Base-by-base conservation (phyloP, 352 stramenopile genomes). In the Pythium phragmiticola region DNA sequence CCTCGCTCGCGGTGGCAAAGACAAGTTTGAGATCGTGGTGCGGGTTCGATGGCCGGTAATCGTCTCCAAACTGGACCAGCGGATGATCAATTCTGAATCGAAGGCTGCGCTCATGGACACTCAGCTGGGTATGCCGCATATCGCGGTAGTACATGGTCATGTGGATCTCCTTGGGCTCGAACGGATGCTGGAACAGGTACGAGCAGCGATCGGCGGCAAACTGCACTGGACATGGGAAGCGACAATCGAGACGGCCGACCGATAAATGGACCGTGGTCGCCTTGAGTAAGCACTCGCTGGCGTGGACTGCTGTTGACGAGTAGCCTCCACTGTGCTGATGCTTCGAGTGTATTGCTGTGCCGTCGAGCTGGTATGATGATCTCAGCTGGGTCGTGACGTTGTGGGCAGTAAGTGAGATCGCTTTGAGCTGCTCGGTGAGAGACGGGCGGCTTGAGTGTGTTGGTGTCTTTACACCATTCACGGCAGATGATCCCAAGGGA, bases 71-170 rank as follows among this genome's bases (percentile, higher is more conserved):
- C 23, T 91, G 78, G 23, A 80, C 67, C 13, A 91, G 65, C 6
- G 65, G 54, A 45, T 59, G 66, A 13, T 66, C 62, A 39, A 88
- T 57, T 2, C 76, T 70, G 56, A 91, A 91, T 6, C 68, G 68
- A 52, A 89, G 78, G 50, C 66, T 73, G 26, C 70, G 62, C 17
- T 87, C 78, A 45, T 63, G 52, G 9, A 73, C 26, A n/a, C 61
- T 69, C n/a, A 88, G 48, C 51, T 70, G 73, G 3, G 72, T 57
- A 19, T 87, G 69, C 52, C 67, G 43, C 80, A 91, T 89, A 50
- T 91, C 78, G 36, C 76, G 79, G 64, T 89, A 88, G 72, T 78
- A 89, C 78, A 89, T 91, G 63, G 89, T 54, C 80, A 90, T 91
- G 13, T 80, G 60, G 39, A 91, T 70, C 54, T 89, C 80, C 33